Base-by-base conservation (phyloP, 495 filamentous ascomycete genomes). In the Aspergillus egyptiacus region DNA sequence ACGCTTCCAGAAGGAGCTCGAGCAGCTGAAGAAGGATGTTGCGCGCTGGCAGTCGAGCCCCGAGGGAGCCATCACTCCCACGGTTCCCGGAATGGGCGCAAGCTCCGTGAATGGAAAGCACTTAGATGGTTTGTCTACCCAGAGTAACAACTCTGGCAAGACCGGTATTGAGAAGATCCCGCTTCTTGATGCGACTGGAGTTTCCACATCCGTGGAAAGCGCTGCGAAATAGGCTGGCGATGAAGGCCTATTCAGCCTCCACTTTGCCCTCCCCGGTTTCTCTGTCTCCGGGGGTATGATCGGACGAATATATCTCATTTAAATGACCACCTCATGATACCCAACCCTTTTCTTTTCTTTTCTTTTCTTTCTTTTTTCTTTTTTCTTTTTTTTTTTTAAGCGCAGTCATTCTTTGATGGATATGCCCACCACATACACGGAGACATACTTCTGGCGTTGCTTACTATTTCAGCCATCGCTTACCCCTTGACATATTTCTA, bases 1-100 rank as follows among this genome's bases (percentile, higher is more conserved):
- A 61, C 81, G 90, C 5, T 97, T 97, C 73, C 87, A 97, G 73
- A 94, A 90, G 62, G 94, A 98, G 67, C 74, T 98, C 17, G 94
- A 97, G 64, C 78, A 84, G 25, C 77, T 98, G 67, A 90, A 85
- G 71, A 79, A 78, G 48, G 93, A 98, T 64, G 89, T 96, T 24
- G 83, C 82, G 7, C 90, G 87, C 60, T 95, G 89, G 91, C 89
- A 96, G 65, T 65, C 64, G 22, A 72, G 67, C 13, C 71, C 71
- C 2, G 71, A 74, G 36, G 64, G 61, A 18, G 47, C 51, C 1
- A 57, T 55, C 7, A 68, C 66, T 33, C 70, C 70, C 8, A 45
- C 59, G 2, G 44, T 67, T 9, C 44, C 47, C 10, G 42, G 57
- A n/a, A 58, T 64, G 1, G 62, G 64, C 8, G 50, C 40, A 14